These are phyloP conservation scores for Tolypocladium pustulatum DNA, from an alignment of 2,329 filamentous ascomycete genomes.

Conservation along the genomic window DNA sequence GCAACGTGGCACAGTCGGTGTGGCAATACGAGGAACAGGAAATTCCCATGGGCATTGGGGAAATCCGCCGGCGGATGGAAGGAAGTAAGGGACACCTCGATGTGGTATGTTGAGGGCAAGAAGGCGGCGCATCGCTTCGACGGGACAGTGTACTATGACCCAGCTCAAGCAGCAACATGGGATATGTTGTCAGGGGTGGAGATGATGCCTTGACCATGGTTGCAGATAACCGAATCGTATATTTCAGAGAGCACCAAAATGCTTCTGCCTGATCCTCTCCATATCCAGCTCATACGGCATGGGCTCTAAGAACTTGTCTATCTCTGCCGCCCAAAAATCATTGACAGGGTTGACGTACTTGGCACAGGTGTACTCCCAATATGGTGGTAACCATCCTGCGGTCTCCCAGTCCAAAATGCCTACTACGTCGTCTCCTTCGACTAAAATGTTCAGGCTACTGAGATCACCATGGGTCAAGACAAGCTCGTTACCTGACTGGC, in stretches of 20 bases:
- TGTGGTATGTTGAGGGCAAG: no score
- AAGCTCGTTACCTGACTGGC: conserved; percentile 19
- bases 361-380: conserved; percentile 21
- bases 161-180: no score
- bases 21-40: no score
- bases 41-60: no score
- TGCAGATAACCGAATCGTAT: no score
- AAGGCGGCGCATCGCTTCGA: no score
- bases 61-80: no score
- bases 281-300: not conserved
- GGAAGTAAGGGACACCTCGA: no score
- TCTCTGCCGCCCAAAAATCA: conserved; percentile 9
- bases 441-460: conserved; percentile 31
- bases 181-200: no score
- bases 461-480: conserved; percentile 37
- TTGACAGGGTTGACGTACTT: conserved; percentile 8
- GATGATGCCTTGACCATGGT: no score
- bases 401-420: conserved; percentile 30
- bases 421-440: conserved; percentile 20
- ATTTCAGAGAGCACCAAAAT: not conserved
- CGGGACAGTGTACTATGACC: no score
- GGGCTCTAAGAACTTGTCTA: conserved; percentile 7
- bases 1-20: no score
- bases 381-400: conserved; percentile 20
- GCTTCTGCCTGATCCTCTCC: not conserved